Conservation (phyloP, 1,139 yeast genomes). For the Diutina siamensis region DNA sequence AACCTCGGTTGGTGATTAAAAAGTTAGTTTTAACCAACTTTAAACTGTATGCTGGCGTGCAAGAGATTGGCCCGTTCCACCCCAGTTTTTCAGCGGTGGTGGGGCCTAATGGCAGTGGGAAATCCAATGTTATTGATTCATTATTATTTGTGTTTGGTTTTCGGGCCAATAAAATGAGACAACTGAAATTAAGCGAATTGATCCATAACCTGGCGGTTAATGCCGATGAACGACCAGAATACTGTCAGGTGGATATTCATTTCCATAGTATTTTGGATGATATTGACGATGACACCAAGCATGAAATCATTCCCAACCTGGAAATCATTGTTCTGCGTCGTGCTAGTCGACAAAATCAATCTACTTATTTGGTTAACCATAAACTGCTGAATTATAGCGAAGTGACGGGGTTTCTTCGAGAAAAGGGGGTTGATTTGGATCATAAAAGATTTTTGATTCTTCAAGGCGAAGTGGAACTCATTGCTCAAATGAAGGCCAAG, state of each 20-base stretch:
- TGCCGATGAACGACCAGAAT: conserved; percentile 48
- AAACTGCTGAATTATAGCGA: conserved; percentile 63
- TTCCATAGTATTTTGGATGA: conserved; percentile 71
- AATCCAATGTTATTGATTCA: conserved; percentile 94
- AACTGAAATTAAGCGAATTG: conserved; percentile 78
- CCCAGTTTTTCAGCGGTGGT: conserved; percentile 92
- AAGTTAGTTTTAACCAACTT: conserved; percentile 70
- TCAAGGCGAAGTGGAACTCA: conserved; percentile 97
- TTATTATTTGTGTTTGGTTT: conserved; percentile 95
- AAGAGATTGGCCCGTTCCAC: conserved; percentile 89
- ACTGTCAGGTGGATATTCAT: conserved; percentile 89
- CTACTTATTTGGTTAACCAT: conserved; percentile 68
- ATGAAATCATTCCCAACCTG: conserved; percentile 39
- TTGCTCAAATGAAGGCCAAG: conserved; percentile 97
- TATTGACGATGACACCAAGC: conserved; percentile 9
- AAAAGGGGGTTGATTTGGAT: conserved; percentile 88
- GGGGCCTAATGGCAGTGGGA: conserved; percentile 99
- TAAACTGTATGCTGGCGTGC: conserved; percentile 94
- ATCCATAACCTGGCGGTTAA: conserved; percentile 70
- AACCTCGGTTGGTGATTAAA: conserved; percentile 62
- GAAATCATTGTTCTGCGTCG: conserved; percentile 65
- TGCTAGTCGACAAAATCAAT: conserved; percentile 66
- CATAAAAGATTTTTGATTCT: conserved; percentile 89
- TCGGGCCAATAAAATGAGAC: conserved; percentile 94
- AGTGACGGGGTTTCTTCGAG: conserved; percentile 63